Conservation (phyloP, 2,329 filamentous ascomycete genomes). For the Monosporascus sp. region DNA sequence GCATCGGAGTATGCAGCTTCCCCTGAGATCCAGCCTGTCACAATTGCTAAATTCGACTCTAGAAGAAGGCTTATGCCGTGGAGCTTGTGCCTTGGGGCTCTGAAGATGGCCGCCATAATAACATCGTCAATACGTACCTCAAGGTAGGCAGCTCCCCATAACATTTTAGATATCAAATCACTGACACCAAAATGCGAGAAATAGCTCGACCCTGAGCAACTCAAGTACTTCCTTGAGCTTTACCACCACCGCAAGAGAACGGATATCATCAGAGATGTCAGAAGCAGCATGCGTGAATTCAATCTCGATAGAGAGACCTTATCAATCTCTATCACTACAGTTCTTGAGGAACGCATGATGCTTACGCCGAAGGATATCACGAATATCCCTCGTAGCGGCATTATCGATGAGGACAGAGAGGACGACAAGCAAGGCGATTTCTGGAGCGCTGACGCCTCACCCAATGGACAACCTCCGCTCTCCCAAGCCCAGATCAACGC, state of each 20-base stretch:
- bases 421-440: conserved; percentile 5
- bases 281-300: conserved; percentile 35
- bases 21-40: background rate
- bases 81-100: conserved; percentile 23
- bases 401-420: conserved; percentile 20
- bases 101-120: conserved; percentile 21
- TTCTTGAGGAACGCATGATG: conserved; percentile 21
- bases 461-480: conserved; percentile 17
- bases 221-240: conserved; percentile 44
- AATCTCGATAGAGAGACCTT: conserved; percentile 30
- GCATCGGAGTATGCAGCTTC: conserved; percentile 14
- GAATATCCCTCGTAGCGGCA: conserved; percentile 17
- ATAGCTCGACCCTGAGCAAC: conserved; percentile 38
- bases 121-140: conserved; percentile 32
- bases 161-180: background rate
- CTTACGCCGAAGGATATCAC: conserved; percentile 7
- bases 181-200: background rate
- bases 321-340: conserved; percentile 18
- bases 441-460: conserved; percentile 18
- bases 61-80: conserved; percentile 8
- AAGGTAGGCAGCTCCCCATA: conserved; percentile 24
- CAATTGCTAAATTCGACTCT: conserved; percentile 7
- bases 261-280: conserved; percentile 38
- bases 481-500: conserved; percentile 7
- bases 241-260: conserved; percentile 40